These are phyloP conservation scores for Lecanicillium sp. DNA, from an alignment of 2,329 filamentous ascomycete genomes.

Conservation along the genomic window DNA sequence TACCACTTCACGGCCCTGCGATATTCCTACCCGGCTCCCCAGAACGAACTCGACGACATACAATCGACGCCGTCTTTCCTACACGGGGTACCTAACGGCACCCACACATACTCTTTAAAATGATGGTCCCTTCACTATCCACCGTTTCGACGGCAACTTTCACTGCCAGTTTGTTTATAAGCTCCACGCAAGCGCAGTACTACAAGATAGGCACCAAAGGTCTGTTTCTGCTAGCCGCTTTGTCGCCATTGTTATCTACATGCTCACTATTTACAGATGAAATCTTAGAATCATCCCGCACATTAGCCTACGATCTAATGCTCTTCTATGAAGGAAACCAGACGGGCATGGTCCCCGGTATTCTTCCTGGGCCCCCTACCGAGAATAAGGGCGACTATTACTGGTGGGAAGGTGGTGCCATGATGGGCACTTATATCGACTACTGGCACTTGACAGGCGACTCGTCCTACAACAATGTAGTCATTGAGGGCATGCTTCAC, in stretches of 20 bases:
- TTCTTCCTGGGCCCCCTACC: constrained; percentile 38
- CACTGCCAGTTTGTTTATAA: not conserved
- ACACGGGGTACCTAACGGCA: too few species aligned
- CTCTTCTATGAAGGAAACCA: constrained; percentile 35
- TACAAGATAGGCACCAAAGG: constrained; percentile 10
- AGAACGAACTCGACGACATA: too few species aligned
- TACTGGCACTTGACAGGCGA: constrained; percentile 64
- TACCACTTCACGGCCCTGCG: too few species aligned
- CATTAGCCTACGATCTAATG: constrained; percentile 33
- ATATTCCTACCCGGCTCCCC: too few species aligned
- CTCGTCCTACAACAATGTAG: constrained; percentile 49
- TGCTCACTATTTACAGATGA: constrained; percentile 20
- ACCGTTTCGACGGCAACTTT: not conserved
- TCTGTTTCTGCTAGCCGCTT: not conserved
- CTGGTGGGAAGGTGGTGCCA: constrained; percentile 66
- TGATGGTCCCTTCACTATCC: not conserved
- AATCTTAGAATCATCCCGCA: constrained; percentile 29
- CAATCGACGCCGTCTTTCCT: too few species aligned
- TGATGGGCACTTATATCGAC: constrained; percentile 62
- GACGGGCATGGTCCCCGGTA: constrained; percentile 37
- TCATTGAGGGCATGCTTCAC: constrained; percentile 47
- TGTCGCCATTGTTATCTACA: not conserved
- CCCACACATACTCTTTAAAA: not conserved
- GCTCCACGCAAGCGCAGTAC: constrained; percentile 2
- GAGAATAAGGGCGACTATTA: constrained; percentile 46